phyloP scores from a whole-genome alignment of 371 early-diverging fungal species.

The Mucor piriformis region DNA sequence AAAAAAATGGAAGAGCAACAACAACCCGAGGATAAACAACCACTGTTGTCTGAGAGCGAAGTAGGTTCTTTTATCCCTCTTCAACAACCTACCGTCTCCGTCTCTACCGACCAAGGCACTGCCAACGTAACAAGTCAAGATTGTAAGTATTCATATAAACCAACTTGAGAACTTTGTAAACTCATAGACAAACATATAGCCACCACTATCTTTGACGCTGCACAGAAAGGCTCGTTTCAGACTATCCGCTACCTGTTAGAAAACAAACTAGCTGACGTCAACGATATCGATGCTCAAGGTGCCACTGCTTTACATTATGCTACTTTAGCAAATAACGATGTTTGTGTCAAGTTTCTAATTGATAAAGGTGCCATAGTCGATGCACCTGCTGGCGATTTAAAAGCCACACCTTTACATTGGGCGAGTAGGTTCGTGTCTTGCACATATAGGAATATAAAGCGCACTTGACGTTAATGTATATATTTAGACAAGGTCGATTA shows the following conservation, averaged over 20 bases:
- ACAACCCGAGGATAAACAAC: slow-evolving; percentile 11
- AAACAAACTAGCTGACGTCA: slow-evolving; percentile 45
- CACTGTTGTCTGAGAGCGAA: slow-evolving; percentile 3
- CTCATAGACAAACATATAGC: neutral
- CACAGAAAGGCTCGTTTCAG: slow-evolving; percentile 67
- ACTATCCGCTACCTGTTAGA: slow-evolving; percentile 57
- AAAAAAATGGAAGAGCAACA: slow-evolving; percentile 5
- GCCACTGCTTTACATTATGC: slow-evolving; percentile 84
- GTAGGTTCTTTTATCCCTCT: neutral
- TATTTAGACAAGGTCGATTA: slow-evolving; percentile 68
- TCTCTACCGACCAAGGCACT: slow-evolving; percentile 15
- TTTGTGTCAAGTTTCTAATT: slow-evolving; percentile 76
- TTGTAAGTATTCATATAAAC: neutral
- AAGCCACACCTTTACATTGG: slow-evolving; percentile 92
- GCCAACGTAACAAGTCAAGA: slow-evolving; percentile 8
- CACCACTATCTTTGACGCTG: slow-evolving; percentile 63
- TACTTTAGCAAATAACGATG: slow-evolving; percentile 75
- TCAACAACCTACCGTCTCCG: slow-evolving; percentile 1
- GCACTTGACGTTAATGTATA: too few species aligned
- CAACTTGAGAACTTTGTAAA: too few species aligned
- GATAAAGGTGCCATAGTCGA: slow-evolving; percentile 83
- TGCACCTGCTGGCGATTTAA: slow-evolving; percentile 73
- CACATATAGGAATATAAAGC: too few species aligned
- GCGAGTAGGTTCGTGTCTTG: slow-evolving; percentile 63
- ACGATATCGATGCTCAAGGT: slow-evolving; percentile 66